Conservation (phyloP, 2,329 filamentous ascomycete genomes). For the Fusarium torreyae region DNA sequence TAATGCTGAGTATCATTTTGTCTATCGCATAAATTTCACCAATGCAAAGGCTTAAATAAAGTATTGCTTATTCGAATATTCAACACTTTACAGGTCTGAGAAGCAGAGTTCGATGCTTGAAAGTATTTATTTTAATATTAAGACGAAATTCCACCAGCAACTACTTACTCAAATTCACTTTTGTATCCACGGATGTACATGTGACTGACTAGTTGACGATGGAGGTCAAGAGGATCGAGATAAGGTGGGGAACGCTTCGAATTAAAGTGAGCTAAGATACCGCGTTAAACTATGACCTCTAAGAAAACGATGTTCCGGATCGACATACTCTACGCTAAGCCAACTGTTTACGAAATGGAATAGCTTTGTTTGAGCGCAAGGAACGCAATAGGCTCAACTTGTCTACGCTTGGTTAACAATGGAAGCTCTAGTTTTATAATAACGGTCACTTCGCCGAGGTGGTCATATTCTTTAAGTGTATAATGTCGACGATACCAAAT, state of each 20-base stretch:
- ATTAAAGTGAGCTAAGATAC: background rate
- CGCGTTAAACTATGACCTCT: background rate
- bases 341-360: background rate
- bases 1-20: background rate
- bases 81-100: no score
- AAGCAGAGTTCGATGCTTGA: no score
- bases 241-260: background rate
- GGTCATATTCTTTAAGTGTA: background rate
- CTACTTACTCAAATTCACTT: no score
- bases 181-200: no score
- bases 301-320: slow-evolving; percentile 9
- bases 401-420: no score
- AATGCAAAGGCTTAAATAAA: no score
- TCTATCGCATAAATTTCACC: no score
- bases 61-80: no score
- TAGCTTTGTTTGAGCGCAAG: background rate
- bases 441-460: background rate
- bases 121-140: no score
- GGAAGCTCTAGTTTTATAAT: no score
- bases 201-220: background rate
- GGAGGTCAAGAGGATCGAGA: background rate
- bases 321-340: background rate
- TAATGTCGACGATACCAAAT: background rate
- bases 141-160: no score
- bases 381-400: no score